Conservation (phyloP, 2,329 filamentous ascomycete genomes). For the Paracoccidioides lutzii region DNA sequence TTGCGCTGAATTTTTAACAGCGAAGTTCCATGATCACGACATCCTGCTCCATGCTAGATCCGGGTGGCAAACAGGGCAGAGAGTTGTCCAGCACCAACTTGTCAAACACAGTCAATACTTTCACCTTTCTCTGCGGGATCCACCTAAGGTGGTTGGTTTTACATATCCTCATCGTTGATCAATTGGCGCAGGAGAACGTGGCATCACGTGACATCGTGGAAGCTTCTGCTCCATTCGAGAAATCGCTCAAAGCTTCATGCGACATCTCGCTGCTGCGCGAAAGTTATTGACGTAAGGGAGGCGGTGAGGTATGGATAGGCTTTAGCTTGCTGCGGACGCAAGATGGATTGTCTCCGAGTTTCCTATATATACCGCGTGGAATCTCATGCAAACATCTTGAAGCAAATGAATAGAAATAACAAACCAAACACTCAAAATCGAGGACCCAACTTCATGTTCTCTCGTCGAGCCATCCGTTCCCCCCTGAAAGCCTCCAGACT, state of each 20-base stretch:
- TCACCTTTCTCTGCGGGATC: too few relatives aligned
- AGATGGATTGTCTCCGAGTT: too few relatives aligned
- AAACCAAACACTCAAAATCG: background rate
- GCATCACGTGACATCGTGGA: background rate
- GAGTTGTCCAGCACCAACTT: too few relatives aligned
- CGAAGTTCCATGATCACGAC: background rate
- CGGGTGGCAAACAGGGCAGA: too few relatives aligned
- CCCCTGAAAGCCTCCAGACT: background rate
- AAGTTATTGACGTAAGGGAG: background rate
- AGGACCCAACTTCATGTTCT: background rate
- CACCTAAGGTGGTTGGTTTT: too few relatives aligned
- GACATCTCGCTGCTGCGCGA: too few relatives aligned
- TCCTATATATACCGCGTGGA: background rate
- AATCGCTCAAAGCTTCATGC: background rate
- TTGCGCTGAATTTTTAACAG: constrained; percentile 14
- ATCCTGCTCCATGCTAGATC: too few relatives aligned
- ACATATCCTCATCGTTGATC: too few relatives aligned
- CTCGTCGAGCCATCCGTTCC: background rate
- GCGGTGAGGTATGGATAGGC: background rate
- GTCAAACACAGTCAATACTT: too few relatives aligned
- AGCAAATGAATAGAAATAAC: background rate
- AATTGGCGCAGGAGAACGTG: too few relatives aligned
- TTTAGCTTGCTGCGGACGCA: too few relatives aligned
- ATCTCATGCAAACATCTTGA: background rate
- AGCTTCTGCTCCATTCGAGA: background rate